phyloP scores from a whole-genome alignment of 768 basidiomycete species.

The Suillus alpinus region DNA sequence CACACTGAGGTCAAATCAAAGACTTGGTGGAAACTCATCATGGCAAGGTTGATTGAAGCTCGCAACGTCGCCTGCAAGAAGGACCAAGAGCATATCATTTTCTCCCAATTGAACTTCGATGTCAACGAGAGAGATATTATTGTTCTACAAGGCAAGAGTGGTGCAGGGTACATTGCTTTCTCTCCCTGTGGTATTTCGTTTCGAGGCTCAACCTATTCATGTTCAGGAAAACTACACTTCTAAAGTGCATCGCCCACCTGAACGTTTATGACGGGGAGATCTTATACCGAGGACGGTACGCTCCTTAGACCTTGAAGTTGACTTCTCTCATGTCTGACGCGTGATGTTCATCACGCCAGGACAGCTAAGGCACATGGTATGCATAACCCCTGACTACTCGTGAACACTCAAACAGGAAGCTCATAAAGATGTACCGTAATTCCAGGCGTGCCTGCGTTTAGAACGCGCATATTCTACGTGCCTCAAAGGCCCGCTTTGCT shows the following conservation, averaged over 20 bases:
- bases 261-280: slow-evolving; percentile 67
- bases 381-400: slow-evolving; percentile 10
- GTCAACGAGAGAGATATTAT: slow-evolving; percentile 74
- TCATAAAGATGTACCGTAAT: neutral
- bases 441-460: slow-evolving; percentile 71
- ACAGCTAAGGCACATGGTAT: slow-evolving; percentile 49
- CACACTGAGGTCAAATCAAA: neutral
- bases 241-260: slow-evolving; percentile 84
- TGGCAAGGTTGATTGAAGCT: slow-evolving; percentile 46
- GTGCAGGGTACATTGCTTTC: slow-evolving; percentile 53
- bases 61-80: slow-evolving; percentile 48
- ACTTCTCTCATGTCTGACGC: neutral
- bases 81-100: slow-evolving; percentile 48
- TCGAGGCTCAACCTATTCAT: neutral
- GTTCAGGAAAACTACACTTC: slow-evolving; percentile 62
- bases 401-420: neutral
- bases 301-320: neutral
- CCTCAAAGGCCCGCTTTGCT: slow-evolving; percentile 89
- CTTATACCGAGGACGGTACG: slow-evolving; percentile 65
- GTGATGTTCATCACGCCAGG: slow-evolving; percentile 27
- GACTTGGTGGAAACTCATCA: slow-evolving; percentile 5
- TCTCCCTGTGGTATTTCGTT: neutral
- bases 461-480: slow-evolving; percentile 80
- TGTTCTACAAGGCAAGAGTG: slow-evolving; percentile 76
- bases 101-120: slow-evolving; percentile 57